Evolutionary conservation across 768 basidiomycete genomes (phyloP).

Genomic region (Hydnomerulius pinastri): DNA sequence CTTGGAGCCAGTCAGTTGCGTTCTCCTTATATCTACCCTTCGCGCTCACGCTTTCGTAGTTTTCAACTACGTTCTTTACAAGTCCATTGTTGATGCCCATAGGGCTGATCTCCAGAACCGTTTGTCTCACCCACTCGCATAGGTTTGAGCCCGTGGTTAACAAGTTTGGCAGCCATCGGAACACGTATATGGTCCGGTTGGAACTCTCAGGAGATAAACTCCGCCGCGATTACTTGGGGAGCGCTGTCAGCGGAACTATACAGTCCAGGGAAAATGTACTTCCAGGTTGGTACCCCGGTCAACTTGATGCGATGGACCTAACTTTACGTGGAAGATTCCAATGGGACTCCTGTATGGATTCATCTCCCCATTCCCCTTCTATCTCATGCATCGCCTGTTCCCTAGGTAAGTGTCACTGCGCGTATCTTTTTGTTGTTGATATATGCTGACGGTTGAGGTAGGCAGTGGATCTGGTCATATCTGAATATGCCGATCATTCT

Average conservation of each 20-base stretch:
- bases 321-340: conserved; percentile 12
- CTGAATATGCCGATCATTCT: conserved; percentile 25
- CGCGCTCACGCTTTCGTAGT: conserved; percentile 1
- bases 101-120: conserved; percentile 12
- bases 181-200: conserved; percentile 31
- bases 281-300: conserved; percentile 34
- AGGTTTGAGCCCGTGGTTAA: not conserved
- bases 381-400: conserved; percentile 20
- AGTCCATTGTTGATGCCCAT: conserved; percentile 15
- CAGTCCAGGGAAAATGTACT: conserved; percentile 48
- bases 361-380: conserved; percentile 31
- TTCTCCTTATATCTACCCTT: not conserved
- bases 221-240: conserved; percentile 56
- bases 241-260: conserved; percentile 56
- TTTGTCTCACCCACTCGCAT: not conserved
- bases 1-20: conserved; percentile 45
- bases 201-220: conserved; percentile 55
- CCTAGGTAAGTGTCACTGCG: conserved; percentile 18
- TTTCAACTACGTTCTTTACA: conserved; percentile 24
- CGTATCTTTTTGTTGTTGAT: not conserved
- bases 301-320: not conserved
- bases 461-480: conserved; percentile 22
- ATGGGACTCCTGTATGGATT: conserved; percentile 34
- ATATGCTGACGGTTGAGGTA: conserved; percentile 2
- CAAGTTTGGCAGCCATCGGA: conserved; percentile 11